Percentiles rank a stretch among this genome's conserved stretches.
Evolutionary conservation across 1,284 basidiomycete species (phyloP).

Genomic region (Ganoderma boninense): DNA sequence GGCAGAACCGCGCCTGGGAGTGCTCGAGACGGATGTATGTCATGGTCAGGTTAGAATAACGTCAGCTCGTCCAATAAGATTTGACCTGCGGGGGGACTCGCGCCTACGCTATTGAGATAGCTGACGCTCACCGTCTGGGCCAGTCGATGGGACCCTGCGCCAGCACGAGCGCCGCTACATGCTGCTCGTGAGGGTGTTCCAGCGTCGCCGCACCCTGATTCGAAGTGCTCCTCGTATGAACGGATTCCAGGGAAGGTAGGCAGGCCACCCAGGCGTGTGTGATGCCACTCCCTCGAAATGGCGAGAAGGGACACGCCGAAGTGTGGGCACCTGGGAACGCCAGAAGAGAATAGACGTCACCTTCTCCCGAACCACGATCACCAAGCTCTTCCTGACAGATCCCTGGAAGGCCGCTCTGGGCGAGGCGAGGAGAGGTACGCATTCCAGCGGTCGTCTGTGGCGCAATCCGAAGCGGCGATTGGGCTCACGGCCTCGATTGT

Average conservation of each 20-base stretch:
- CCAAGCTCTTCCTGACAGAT: conserved; percentile 5
- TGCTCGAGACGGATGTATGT: conserved; percentile 9
- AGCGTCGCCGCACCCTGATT: background rate
- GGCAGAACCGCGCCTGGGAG: background rate
- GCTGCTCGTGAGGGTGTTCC: background rate
- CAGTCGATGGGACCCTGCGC: background rate
- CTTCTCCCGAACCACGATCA: background rate
- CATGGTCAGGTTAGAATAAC: conserved; percentile 4
- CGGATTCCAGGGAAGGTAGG: background rate
- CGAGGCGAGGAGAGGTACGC: background rate
- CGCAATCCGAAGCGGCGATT: background rate
- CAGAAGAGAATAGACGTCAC: background rate
- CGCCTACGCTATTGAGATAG: background rate
- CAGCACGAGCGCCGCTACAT: background rate
- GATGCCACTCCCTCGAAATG: background rate
- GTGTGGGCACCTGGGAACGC: conserved; percentile 1
- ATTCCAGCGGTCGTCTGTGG: conserved; percentile 1
- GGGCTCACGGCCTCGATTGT: background rate
- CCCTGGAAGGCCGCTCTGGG: background rate
- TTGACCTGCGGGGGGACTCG: background rate
- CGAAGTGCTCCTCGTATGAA: background rate
- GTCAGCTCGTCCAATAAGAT: conserved; percentile 8
- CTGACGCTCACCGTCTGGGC: background rate
- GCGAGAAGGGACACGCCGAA: background rate
- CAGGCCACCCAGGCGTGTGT: background rate